Evolutionary conservation across 2,329 filamentous ascomycete genomes (phyloP).

Genomic region (Drechslera avenae): DNA sequence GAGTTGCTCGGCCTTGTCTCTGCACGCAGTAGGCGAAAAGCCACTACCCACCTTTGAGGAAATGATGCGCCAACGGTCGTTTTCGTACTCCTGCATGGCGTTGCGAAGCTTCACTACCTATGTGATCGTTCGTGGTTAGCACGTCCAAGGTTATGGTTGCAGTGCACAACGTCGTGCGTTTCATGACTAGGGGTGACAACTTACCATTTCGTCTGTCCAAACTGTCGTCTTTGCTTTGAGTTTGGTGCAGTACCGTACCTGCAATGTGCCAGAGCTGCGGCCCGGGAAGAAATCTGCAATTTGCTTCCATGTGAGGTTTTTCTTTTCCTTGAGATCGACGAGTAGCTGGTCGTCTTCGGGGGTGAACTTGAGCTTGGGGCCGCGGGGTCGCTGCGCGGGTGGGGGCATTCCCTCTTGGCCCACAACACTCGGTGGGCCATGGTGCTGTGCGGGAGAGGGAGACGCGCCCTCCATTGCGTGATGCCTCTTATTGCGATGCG

Average conservation of each 20-base stretch:
- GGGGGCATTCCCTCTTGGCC: constrained; percentile 85
- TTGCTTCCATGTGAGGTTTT: constrained; percentile 95
- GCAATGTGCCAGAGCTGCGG: constrained; percentile 84
- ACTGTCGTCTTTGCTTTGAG: constrained; percentile 90
- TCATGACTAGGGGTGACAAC: constrained; percentile 45
- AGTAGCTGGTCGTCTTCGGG: constrained; percentile 87
- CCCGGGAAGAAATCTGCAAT: constrained; percentile 96
- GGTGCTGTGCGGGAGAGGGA: constrained; percentile 49
- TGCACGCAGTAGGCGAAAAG: constrained; percentile 85
- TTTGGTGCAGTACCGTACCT: constrained; percentile 94
- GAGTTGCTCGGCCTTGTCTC: constrained; percentile 75
- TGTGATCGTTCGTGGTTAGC: constrained; percentile 41
- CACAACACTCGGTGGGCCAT: constrained; percentile 80
- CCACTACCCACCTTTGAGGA: constrained; percentile 89
- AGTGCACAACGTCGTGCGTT: constrained; percentile 45
- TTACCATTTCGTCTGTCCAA: constrained; percentile 92
- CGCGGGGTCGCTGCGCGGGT: constrained; percentile 78
- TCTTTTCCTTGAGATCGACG: constrained; percentile 91
- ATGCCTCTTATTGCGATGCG: constrained; percentile 66
- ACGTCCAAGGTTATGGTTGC: constrained; percentile 35
- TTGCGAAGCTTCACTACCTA: constrained; percentile 78
- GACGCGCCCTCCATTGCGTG: constrained; percentile 58
- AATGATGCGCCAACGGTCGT: constrained; percentile 91
- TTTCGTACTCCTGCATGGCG: constrained; percentile 82
- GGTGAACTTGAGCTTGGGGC: constrained; percentile 92